phyloP scores from a whole-genome alignment of 2,329 filamentous ascomycete species.

The Paraconiothyrium brasiliense region DNA sequence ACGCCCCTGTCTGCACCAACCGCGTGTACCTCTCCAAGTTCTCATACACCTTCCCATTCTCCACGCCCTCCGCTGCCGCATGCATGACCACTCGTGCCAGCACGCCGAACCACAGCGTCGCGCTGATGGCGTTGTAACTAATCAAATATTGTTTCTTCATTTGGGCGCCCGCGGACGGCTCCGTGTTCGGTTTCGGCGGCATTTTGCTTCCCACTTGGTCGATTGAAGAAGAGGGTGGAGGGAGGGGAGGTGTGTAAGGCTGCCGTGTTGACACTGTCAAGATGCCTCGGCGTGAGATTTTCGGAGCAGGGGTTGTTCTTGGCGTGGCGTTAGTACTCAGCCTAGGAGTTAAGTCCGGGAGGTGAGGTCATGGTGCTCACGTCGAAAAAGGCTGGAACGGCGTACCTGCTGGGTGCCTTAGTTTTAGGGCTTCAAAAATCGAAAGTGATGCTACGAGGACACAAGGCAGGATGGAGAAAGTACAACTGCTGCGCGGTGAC shows the following conservation, averaged over 20 bases:
- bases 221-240: conserved; percentile 9
- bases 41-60: conserved; percentile 64
- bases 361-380: conserved; percentile 9
- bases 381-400: not conserved
- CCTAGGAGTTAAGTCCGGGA: not conserved
- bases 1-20: conserved; percentile 84
- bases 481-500: not conserved
- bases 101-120: conserved; percentile 80
- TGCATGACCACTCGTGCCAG: conserved; percentile 74
- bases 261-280: conserved; percentile 1
- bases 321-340: not conserved
- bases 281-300: conserved; percentile 9
- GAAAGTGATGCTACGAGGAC: too few relatives aligned
- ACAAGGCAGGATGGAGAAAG: not conserved
- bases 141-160: conserved; percentile 71
- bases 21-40: conserved; percentile 74
- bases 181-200: conserved; percentile 29
- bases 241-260: not conserved
- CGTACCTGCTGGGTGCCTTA: not conserved
- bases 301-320: conserved; percentile 1
- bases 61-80: conserved; percentile 37
- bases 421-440: too few relatives aligned
- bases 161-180: conserved; percentile 18
- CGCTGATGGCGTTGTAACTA: conserved; percentile 83
- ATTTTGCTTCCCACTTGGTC: conserved; percentile 18